Evolutionary conservation across 805 yeast species (phyloP).

Genomic region (Jamesozyma lodderae): DNA sequence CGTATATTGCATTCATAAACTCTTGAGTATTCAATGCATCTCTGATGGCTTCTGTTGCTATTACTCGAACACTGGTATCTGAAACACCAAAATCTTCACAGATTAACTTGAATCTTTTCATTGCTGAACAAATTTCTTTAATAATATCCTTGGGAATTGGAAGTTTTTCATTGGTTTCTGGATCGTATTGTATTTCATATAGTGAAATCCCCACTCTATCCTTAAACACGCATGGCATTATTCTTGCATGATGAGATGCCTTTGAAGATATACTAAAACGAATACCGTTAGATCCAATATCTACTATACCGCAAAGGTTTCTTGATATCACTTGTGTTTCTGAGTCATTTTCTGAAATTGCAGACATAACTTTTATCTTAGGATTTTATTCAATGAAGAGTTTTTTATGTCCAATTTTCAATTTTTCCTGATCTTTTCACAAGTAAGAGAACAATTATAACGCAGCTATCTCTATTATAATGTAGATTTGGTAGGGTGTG

Average conservation of each 20-base stretch:
- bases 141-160: conserved; percentile 54
- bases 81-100: conserved; percentile 71
- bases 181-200: conserved; percentile 48
- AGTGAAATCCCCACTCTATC: conserved; percentile 64
- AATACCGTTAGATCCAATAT: conserved; percentile 70
- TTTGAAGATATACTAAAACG: conserved; percentile 64
- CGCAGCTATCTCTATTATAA: too few relatives aligned
- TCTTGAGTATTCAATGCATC: conserved; percentile 57
- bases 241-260: conserved; percentile 61
- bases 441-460: too few relatives aligned
- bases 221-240: conserved; percentile 70
- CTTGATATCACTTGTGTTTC: conserved; percentile 52
- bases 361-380: too few relatives aligned
- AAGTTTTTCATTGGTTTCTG: conserved; percentile 28
- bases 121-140: conserved; percentile 49
- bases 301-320: conserved; percentile 57
- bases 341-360: conserved; percentile 22
- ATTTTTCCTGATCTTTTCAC: too few relatives aligned
- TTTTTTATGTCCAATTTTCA: too few relatives aligned
- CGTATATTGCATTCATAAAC: conserved; percentile 45
- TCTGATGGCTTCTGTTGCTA: conserved; percentile 69
- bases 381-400: too few relatives aligned
- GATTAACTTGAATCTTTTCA: conserved; percentile 58
- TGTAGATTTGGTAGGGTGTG: too few relatives aligned
- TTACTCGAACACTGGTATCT: conserved; percentile 49